These are phyloP conservation scores for Euphrasia arctica DNA, from an alignment of 305 asterid genomes.

Conservation along the genomic window DNA sequence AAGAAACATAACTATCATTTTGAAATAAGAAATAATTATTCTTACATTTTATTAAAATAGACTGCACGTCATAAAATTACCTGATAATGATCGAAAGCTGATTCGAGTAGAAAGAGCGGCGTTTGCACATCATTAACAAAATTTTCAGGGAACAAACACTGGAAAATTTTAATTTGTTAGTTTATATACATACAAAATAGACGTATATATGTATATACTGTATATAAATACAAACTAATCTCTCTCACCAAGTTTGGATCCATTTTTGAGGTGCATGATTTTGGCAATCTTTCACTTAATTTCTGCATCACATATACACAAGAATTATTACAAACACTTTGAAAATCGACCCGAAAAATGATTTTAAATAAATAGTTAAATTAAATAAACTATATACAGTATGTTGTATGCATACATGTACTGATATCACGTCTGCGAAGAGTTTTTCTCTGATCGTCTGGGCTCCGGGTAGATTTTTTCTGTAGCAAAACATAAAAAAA, in stretches of 20 bases:
- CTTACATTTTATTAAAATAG: too few relatives aligned
- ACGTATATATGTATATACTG: conserved; percentile 29
- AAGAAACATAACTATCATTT: not conserved
- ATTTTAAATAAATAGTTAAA: not conserved
- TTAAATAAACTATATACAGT: too few relatives aligned
- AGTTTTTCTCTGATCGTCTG: conserved; percentile 18
- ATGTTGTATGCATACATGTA: not conserved
- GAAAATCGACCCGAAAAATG: not conserved
- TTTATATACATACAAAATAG: conserved; percentile 4
- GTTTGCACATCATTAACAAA: conserved; percentile 33
- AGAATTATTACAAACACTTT: too few relatives aligned
- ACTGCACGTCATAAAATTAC: conserved; percentile 12
- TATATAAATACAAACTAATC: conserved; percentile 12
- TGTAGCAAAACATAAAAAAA: conserved; percentile 6
- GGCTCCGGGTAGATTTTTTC: conserved; percentile 32
- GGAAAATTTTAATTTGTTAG: conserved; percentile 2
- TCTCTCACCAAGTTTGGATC: conserved; percentile 34
- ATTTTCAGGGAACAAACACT: conserved; percentile 51
- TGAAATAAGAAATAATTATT: too few relatives aligned
- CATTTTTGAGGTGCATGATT: conserved; percentile 43
- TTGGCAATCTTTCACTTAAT: conserved; percentile 31
- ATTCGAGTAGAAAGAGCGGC: conserved; percentile 42
- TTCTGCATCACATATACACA: conserved; percentile 20
- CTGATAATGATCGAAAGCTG: conserved; percentile 40
- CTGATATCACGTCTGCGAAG: conserved; percentile 23